These are phyloP conservation scores for Verticillium klebahnii DNA, from an alignment of 2,329 filamentous ascomycete genomes.

Conservation along the genomic window DNA sequence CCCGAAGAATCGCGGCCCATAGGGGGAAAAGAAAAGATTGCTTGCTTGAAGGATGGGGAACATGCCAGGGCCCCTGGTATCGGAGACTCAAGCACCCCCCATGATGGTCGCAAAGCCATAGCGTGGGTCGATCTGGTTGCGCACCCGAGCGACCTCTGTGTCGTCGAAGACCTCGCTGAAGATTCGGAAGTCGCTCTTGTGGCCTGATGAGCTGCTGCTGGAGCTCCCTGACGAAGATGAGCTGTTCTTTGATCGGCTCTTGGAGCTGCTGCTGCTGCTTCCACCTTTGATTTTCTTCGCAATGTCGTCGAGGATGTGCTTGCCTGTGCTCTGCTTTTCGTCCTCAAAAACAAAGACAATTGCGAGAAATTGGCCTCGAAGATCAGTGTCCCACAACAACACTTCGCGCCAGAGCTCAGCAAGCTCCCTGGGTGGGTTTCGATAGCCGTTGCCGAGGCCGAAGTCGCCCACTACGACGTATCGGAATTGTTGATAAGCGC, in stretches of 20 bases:
- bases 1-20: neutral
- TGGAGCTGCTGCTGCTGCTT: slow-evolving; percentile 19
- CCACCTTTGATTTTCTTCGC: slow-evolving; percentile 39
- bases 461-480: slow-evolving; percentile 61
- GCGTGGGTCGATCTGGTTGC: slow-evolving; percentile 48
- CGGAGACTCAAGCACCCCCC: slow-evolving; percentile 9
- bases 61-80: neutral
- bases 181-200: slow-evolving; percentile 42
- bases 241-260: slow-evolving; percentile 27
- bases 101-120: slow-evolving; percentile 30
- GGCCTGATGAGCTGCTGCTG: slow-evolving; percentile 18
- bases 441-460: slow-evolving; percentile 57
- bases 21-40: neutral
- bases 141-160: slow-evolving; percentile 43
- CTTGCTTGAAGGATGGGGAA: neutral
- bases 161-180: slow-evolving; percentile 49
- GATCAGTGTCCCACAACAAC: slow-evolving; percentile 57
- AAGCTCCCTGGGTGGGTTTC: slow-evolving; percentile 61
- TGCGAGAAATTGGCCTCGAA: slow-evolving; percentile 56
- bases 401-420: slow-evolving; percentile 63
- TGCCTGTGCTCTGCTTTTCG: slow-evolving; percentile 45
- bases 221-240: slow-evolving; percentile 19
- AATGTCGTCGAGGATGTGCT: slow-evolving; percentile 50
- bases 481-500: slow-evolving; percentile 53
- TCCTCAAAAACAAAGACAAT: slow-evolving; percentile 64